Evolutionary conservation across 1,284 basidiomycete species (phyloP), one percentile per base, ranked within the genome.

Genomic region (Cerrena zonata): DNA sequence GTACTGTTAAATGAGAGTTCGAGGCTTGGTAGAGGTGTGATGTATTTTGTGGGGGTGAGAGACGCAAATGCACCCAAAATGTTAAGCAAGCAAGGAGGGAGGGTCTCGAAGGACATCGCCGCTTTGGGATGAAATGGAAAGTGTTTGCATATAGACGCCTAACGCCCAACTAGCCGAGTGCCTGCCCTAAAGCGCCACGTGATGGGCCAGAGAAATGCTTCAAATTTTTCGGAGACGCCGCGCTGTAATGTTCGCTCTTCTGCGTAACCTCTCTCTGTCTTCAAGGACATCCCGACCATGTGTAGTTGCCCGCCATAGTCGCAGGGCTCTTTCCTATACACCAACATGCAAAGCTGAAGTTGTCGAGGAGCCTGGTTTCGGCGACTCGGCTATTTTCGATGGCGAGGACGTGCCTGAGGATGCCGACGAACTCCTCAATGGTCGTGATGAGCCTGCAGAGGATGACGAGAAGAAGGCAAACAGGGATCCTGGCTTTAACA

Each of bases 1-100:
- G 78, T 62, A 13, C 62, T 56, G 23, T 56, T 38, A 40, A 72
- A 68, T 1, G 68, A 48, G 1, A 71, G 51, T 7, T 34, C 30
- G n/a, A n/a, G n/a, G 46, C 65, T 45, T 0, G 50, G 49, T 1
- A 77, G 78, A 54, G 78, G 71, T 18, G 48, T 25, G 1, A 84
- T 55, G 2, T 55, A 54, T 27, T 67, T 73, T 2, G 76, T 66
- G 4, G 79, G 70, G 34, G 65, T 61, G 23, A 86, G 69, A n/a
- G 77, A 68, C n/a, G 76, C 76, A 61, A 81, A 88, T 43, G 65
- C 69, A 27, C 70, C 70, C 44, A 84, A 60, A 30, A 86, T 54
- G 21, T 67, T 53, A 53, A 79, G 76, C n/a, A 69, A 56, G 27
- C 26, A n/a, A n/a, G 23, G 46, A 27, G 45, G 53, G 23, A 47